phyloP scores from a whole-genome alignment of 2,329 filamentous ascomycete species.

The Thielaviopsis ethacetica region DNA sequence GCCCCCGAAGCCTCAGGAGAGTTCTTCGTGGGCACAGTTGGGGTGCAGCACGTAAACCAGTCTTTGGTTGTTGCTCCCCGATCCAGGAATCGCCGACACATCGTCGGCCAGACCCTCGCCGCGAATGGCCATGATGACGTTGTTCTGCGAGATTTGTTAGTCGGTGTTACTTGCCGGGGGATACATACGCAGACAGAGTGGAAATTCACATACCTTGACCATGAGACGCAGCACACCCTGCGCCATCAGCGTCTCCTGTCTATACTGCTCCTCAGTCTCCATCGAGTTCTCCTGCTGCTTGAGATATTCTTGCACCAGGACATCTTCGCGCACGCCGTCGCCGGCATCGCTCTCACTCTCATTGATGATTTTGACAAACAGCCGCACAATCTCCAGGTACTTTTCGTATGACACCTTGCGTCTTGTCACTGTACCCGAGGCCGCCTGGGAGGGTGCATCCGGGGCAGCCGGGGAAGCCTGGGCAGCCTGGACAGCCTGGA shows the following conservation, averaged over 20 bases:
- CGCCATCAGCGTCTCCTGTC: constrained; percentile 55
- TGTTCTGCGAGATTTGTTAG: constrained; percentile 50
- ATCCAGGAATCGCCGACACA: constrained; percentile 28
- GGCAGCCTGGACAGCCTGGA: constrained; percentile 18
- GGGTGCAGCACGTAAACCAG: constrained; percentile 83
- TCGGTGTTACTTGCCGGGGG: background rate
- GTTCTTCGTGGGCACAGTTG: constrained; percentile 70
- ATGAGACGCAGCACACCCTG: constrained; percentile 86
- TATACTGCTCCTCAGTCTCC: constrained; percentile 63
- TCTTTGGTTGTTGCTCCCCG: constrained; percentile 21
- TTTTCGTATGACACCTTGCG: constrained; percentile 93
- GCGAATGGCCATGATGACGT: constrained; percentile 69
- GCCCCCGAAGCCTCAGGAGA: constrained; percentile 15
- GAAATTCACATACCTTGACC: constrained; percentile 57
- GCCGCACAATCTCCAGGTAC: constrained; percentile 79
- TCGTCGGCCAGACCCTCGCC: constrained; percentile 40
- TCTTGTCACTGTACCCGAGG: constrained; percentile 29
- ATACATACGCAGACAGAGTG: background rate
- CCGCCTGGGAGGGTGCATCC: constrained; percentile 23
- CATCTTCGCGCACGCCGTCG: constrained; percentile 73
- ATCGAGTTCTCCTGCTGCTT: constrained; percentile 80
- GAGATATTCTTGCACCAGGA: constrained; percentile 74
- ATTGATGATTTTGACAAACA: constrained; percentile 66
- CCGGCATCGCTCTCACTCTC: constrained; percentile 62
- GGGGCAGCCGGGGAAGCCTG: background rate